Evolutionary conservation across 345 rosid species (phyloP).

Genomic region (Ailanthus altissimus): DNA sequence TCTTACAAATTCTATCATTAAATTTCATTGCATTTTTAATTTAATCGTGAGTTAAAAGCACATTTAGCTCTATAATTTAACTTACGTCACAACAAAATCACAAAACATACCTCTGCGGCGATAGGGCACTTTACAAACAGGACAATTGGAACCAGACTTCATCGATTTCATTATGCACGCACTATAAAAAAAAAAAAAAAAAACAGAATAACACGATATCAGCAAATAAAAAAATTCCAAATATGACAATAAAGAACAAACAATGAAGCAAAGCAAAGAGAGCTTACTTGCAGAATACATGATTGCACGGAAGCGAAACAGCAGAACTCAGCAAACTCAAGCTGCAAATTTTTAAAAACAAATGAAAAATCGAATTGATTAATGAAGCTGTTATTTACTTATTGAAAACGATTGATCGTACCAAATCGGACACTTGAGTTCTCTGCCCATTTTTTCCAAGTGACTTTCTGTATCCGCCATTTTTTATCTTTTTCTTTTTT

Average conservation of each 20-base stretch:
- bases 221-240: too few species aligned
- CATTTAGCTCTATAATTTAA: background rate
- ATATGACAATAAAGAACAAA: background rate
- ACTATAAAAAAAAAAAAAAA: too few species aligned
- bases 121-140: slow-evolving; percentile 80
- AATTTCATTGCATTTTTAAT: background rate
- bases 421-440: slow-evolving; percentile 96
- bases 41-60: background rate
- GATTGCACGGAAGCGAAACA: slow-evolving; percentile 77
- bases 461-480: slow-evolving; percentile 65
- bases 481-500: background rate
- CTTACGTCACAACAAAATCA: background rate
- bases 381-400: background rate
- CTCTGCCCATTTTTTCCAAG: slow-evolving; percentile 91
- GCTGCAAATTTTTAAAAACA: slow-evolving; percentile 52
- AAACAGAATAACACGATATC: background rate
- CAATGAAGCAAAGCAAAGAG: background rate
- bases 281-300: slow-evolving; percentile 88
- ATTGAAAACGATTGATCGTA: slow-evolving; percentile 21
- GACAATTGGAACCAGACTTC: slow-evolving; percentile 73
- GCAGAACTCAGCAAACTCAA: slow-evolving; percentile 71
- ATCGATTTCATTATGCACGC: slow-evolving; percentile 73
- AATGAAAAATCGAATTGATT: too few species aligned
- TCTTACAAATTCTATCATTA: background rate
- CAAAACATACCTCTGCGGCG: slow-evolving; percentile 59